Percentiles rank a stretch among this genome's conserved stretches.
These are phyloP conservation scores for Tylopilus sp. DNA, from an alignment of 768 basidiomycete species.

Conservation along the genomic window DNA sequence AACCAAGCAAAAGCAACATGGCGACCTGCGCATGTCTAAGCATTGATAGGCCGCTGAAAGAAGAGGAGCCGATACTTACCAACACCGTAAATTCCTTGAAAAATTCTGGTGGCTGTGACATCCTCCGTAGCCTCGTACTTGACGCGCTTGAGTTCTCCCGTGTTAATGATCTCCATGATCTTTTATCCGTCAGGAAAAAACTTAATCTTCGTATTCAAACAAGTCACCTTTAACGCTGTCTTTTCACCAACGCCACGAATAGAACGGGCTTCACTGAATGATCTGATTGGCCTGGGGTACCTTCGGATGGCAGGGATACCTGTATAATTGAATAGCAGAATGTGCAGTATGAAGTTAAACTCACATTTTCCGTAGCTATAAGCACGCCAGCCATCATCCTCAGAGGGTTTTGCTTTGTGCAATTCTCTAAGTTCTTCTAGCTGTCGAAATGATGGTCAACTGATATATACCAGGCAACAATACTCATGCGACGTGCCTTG, in stretches of 20 bases:
- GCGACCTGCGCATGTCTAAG: slow-evolving; percentile 42
- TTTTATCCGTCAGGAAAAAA: slow-evolving; percentile 25
- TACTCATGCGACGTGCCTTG: slow-evolving; percentile 54
- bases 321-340: slow-evolving; percentile 25
- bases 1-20: slow-evolving; percentile 73
- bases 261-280: slow-evolving; percentile 53
- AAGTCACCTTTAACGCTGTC: slow-evolving; percentile 68
- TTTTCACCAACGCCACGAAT: slow-evolving; percentile 68
- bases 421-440: slow-evolving; percentile 62
- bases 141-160: slow-evolving; percentile 69
- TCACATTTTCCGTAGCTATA: slow-evolving; percentile 65
- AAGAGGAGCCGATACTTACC: slow-evolving; percentile 43
- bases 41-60: neutral
- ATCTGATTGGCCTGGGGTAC: slow-evolving; percentile 55
- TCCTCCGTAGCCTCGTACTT: slow-evolving; percentile 65
- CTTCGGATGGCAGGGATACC: slow-evolving; percentile 57
- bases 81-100: slow-evolving; percentile 84
- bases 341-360: slow-evolving; percentile 6
- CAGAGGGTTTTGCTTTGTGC: slow-evolving; percentile 55
- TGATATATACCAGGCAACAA: neutral
- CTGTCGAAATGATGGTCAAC: slow-evolving; percentile 33
- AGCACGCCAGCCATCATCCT: slow-evolving; percentile 68
- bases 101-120: slow-evolving; percentile 50
- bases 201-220: neutral
- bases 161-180: slow-evolving; percentile 81